Evolutionary conservation across 106 monocot species (phyloP).

Genomic region (Dactylorhiza incarnata): DNA sequence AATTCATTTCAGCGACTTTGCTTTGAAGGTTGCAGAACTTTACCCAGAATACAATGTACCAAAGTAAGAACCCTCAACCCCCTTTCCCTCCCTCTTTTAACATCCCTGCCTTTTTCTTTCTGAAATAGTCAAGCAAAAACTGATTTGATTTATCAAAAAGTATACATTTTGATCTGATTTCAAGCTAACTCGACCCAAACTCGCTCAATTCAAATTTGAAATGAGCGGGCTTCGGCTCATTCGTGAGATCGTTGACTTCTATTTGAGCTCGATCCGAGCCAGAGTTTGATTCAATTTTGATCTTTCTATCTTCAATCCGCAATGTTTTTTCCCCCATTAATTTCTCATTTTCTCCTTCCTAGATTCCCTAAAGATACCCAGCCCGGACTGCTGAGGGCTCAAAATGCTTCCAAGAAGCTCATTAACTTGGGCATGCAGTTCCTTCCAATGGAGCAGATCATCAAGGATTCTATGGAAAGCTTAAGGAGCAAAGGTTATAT

Average conservation of each 20-base stretch:
- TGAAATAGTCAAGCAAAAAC: too few species aligned
- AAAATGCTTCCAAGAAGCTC: slow-evolving; percentile 69
- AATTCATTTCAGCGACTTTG: slow-evolving; percentile 74
- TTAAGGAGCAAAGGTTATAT: slow-evolving; percentile 74
- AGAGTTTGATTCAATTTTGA: too few species aligned
- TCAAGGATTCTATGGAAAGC: slow-evolving; percentile 65
- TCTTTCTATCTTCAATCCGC: background rate
- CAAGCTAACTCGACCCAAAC: too few species aligned
- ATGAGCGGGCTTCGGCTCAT: too few species aligned
- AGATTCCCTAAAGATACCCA: slow-evolving; percentile 83
- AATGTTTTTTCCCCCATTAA: background rate
- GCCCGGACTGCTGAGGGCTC: slow-evolving; percentile 69
- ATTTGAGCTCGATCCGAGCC: too few species aligned
- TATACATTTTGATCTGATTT: too few species aligned
- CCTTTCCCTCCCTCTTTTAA: background rate
- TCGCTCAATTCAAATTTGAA: too few species aligned
- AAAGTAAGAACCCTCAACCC: slow-evolving; percentile 27
- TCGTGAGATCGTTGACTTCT: too few species aligned
- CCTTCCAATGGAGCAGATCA: slow-evolving; percentile 67
- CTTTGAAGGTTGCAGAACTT: slow-evolving; percentile 71
- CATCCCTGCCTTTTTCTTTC: background rate
- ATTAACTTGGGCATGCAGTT: slow-evolving; percentile 69
- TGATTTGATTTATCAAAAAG: too few species aligned
- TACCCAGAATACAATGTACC: slow-evolving; percentile 79
- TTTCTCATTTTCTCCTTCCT: background rate